phyloP scores from a whole-genome alignment of 306 rosid species.

The Quercus variabilis region DNA sequence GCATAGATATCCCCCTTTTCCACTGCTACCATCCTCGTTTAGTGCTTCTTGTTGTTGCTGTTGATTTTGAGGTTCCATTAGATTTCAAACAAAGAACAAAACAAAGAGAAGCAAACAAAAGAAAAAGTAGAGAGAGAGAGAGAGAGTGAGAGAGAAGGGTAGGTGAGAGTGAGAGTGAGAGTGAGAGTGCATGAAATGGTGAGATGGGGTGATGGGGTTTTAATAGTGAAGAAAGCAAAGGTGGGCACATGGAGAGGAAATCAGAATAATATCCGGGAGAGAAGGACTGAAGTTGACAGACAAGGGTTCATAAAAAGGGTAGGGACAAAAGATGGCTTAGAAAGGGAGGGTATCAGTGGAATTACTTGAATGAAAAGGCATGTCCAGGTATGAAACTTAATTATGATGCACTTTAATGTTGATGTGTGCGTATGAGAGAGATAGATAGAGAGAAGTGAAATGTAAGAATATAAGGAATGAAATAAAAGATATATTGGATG shows the following conservation, averaged over 20 bases:
- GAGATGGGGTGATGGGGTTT: constrained; percentile 18
- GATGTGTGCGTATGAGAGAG: neutral
- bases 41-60: constrained; percentile 7
- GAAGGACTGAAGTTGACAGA: constrained; percentile 92
- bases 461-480: neutral
- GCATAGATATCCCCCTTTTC: constrained; percentile 49
- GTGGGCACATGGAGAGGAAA: constrained; percentile 51
- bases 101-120: neutral
- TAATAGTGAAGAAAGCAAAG: constrained; percentile 3
- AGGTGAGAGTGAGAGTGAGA: constrained; percentile 11
- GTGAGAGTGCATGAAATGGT: constrained; percentile 30
- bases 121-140: neutral
- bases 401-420: constrained; percentile 8
- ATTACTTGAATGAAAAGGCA: constrained; percentile 61
- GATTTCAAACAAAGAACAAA: constrained; percentile 23
- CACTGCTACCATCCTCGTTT: constrained; percentile 38
- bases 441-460: neutral
- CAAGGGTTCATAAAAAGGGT: constrained; percentile 64
- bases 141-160: constrained; percentile 4
- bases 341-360: constrained; percentile 53
- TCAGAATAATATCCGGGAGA: constrained; percentile 80
- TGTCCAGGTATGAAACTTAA: constrained; percentile 9
- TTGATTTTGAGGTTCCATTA: constrained; percentile 34
- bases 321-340: constrained; percentile 92
- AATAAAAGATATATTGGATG: constrained; percentile 35